phyloP scores from a whole-genome alignment of 768 basidiomycete genomes.

The Kwoniella heveanensis region DNA sequence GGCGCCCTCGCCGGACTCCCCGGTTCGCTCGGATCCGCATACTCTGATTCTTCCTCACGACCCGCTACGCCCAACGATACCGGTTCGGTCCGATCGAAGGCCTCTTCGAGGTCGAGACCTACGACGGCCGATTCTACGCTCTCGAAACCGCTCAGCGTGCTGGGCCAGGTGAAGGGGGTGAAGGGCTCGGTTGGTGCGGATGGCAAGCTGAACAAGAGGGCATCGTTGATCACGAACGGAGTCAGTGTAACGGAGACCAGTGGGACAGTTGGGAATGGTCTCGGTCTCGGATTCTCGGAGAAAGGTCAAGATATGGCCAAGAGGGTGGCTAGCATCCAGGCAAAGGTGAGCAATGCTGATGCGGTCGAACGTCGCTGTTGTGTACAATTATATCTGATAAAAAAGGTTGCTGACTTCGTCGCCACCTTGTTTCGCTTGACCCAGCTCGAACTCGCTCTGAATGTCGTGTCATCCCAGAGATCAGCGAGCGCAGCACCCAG shows the following conservation, averaged over 20 bases:
- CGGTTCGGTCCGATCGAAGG: conserved; percentile 6
- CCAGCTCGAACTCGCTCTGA: conserved; percentile 15
- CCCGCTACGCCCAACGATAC: conserved; percentile 21
- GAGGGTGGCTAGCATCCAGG: conserved; percentile 85
- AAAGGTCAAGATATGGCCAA: conserved; percentile 80
- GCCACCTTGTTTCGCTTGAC: too few relatives aligned
- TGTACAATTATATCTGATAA: too few relatives aligned
- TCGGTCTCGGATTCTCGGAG: neutral
- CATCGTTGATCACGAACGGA: neutral
- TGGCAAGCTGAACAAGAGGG: conserved; percentile 6
- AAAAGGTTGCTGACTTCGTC: too few relatives aligned
- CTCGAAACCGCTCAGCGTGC: conserved; percentile 6
- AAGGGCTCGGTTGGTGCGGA: too few relatives aligned
- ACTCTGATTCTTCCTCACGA: conserved; percentile 7
- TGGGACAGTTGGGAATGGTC: conserved; percentile 68
- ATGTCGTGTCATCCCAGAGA: conserved; percentile 15
- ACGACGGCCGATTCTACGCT: conserved; percentile 1
- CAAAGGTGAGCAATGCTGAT: conserved; percentile 68
- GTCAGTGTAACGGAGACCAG: conserved; percentile 13
- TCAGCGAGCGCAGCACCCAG: conserved; percentile 8
- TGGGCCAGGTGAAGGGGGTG: conserved; percentile 8
- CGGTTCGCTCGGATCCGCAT: conserved; percentile 1
- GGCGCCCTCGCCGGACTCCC: conserved; percentile 33
- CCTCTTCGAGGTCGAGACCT: neutral
- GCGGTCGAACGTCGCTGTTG: too few relatives aligned